A percentile compares a stretch with the other conserved stretches of the same genome.
Conservation (phyloP, 2,329 filamentous ascomycete species). For the Botrytis deweyae region DNA sequence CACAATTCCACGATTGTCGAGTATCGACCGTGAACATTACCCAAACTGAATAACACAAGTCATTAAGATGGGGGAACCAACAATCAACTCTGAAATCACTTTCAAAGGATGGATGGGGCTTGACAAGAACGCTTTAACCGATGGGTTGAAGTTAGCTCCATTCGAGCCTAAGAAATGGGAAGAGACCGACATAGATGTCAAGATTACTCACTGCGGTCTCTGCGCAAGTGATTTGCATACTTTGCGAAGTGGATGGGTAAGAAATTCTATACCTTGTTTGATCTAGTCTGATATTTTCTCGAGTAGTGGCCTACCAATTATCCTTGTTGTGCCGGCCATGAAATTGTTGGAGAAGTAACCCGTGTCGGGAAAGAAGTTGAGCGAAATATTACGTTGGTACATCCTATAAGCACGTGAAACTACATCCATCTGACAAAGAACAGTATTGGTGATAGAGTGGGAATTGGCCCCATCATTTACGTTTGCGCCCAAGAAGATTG, state of each 20-base stretch:
- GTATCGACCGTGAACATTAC: neutral
- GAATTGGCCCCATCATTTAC: conserved; percentile 11
- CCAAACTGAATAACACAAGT: neutral
- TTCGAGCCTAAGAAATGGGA: conserved; percentile 48
- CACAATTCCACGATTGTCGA: neutral
- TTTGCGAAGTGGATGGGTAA: conserved; percentile 34
- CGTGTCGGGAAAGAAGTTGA: conserved; percentile 43
- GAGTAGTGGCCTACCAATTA: conserved; percentile 41
- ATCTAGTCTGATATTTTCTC: conserved; percentile 1
- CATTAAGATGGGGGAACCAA: conserved; percentile 1
- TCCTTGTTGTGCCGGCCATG: conserved; percentile 47
- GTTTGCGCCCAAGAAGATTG: conserved; percentile 10
- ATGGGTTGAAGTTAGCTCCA: conserved; percentile 32
- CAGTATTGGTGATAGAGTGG: conserved; percentile 2
- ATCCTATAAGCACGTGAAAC: neutral
- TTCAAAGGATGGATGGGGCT: conserved; percentile 37
- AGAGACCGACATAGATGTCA: conserved; percentile 47
- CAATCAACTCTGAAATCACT: neutral
- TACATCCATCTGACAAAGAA: neutral
- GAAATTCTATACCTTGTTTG: neutral
- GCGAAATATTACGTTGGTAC: conserved; percentile 17
- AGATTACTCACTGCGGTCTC: conserved; percentile 49
- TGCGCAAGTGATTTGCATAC: conserved; percentile 42
- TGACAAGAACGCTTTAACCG: conserved; percentile 31
- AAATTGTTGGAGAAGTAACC: conserved; percentile 48